A percentile compares a stretch with the other conserved stretches of the same genome.
These are phyloP conservation scores for Plantago ovata DNA, from an alignment of 257 asterid genomes.

Conservation along the genomic window DNA sequence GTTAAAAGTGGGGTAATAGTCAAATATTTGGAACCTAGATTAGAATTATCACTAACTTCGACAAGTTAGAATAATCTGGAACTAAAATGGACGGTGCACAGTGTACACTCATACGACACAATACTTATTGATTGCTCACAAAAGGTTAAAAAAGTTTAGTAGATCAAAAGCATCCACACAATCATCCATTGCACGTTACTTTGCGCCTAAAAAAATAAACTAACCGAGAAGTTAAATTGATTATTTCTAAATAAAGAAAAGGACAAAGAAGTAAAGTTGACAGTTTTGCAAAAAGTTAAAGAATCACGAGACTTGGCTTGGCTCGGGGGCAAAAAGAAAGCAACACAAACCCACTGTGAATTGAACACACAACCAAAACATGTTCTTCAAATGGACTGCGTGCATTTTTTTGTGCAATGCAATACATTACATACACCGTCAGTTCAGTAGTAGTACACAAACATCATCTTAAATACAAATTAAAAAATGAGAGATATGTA, in stretches of 20 bases:
- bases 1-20: too few relatives aligned
- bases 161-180: too few relatives aligned
- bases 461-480: constrained; percentile 62
- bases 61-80: too few relatives aligned
- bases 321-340: constrained; percentile 14
- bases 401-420: constrained; percentile 34
- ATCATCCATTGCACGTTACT: neutral
- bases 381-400: constrained; percentile 33
- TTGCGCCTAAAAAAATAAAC: neutral
- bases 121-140: too few relatives aligned
- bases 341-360: constrained; percentile 21
- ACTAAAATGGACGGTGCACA: too few relatives aligned
- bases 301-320: constrained; percentile 21
- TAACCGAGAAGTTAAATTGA: neutral
- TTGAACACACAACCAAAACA: constrained; percentile 22
- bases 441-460: too few relatives aligned
- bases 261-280: constrained; percentile 13
- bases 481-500: constrained; percentile 62
- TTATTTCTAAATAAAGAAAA: constrained; percentile 2
- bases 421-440: too few relatives aligned
- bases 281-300: constrained; percentile 1
- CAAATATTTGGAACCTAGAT: too few relatives aligned
- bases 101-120: too few relatives aligned
- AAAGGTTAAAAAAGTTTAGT: too few relatives aligned
- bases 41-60: too few relatives aligned